Evolutionary conservation across 352 stramenopile genomes (phyloP), one percentile per base, ranked within the genome.

Genomic region (Pythium folliculosum): DNA sequence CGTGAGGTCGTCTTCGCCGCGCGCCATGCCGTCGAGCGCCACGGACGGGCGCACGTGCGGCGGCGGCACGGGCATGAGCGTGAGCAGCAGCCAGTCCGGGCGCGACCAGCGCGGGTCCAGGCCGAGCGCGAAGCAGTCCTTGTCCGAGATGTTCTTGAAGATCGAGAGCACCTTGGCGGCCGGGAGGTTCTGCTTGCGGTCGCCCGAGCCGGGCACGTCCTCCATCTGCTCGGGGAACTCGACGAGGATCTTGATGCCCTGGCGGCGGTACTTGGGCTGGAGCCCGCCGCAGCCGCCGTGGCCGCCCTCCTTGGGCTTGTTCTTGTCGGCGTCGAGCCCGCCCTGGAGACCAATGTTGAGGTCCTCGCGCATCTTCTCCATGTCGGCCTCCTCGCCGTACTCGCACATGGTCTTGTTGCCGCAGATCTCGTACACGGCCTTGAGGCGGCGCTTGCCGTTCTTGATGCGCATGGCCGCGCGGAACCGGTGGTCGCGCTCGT

Each of bases 21-120:
- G 90, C 32, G 89, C 83, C 75, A 95, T 95, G 45, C 94, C 96
- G 22, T 98, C 96, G 60, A 98, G 91, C 40, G 91, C 92, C 10
- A 99, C 97, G 22, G 89, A 98, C 45, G 98, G 98, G 23, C 98
- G 95, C 27, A 99, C 97, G 69, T 99, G 97, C 32, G 98, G 92
- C 22, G 98, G 98, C 19, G 97, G 97, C 30, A 99, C 97, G 0
- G 98, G 97, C 77, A 99, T 94, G 19, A 99, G 90, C 60, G 97
- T 98, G 63, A 99, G 91, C n/a, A 99, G 78, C 65, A 99, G 89
- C 97, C 97, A 99, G 65, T 99, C 97, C 0, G 98, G 98, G 27
- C 97, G 91, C 25, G 92, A 86, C 85, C 93, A 98, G 48, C 92
- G 88, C 21, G 97, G 91, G 77, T 99, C 84, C 23, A 99, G 79